These are phyloP conservation scores for Glaciozyma antarctica DNA, from an alignment of 768 basidiomycete genomes.

Conservation along the genomic window DNA sequence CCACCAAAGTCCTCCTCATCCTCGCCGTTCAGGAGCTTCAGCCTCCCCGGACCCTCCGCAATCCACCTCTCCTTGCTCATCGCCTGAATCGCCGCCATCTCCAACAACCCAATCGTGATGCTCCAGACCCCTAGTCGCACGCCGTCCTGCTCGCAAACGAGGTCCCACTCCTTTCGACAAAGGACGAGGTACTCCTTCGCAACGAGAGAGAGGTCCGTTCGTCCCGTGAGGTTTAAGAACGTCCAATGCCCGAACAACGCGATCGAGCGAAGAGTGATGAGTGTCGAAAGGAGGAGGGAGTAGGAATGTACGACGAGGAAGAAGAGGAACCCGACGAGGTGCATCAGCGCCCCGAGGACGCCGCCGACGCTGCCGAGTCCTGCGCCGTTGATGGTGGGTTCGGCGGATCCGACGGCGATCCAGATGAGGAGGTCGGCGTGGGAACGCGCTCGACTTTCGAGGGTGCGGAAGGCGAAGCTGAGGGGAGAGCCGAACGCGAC, in stretches of 20 bases:
- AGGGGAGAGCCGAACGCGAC: background rate
- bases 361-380: conserved; percentile 13
- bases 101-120: background rate
- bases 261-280: background rate
- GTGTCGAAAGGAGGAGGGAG: conserved; percentile 3
- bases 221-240: conserved; percentile 19
- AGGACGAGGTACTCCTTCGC: conserved; percentile 8
- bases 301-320: conserved; percentile 15
- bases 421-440: conserved; percentile 9
- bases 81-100: conserved; percentile 17
- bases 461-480: too few relatives aligned
- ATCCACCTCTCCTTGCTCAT: conserved; percentile 17
- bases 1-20: background rate
- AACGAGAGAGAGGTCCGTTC: conserved; percentile 11
- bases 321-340: conserved; percentile 21
- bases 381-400: background rate
- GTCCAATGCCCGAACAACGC: conserved; percentile 11
- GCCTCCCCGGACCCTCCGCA: background rate
- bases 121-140: background rate
- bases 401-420: conserved; percentile 15
- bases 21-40: conserved; percentile 10
- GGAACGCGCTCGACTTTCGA: background rate
- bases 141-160: conserved; percentile 14
- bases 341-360: conserved; percentile 9
- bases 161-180: conserved; percentile 23